phyloP scores from a whole-genome alignment of 768 basidiomycete species.

The Myochromella boudieri region DNA sequence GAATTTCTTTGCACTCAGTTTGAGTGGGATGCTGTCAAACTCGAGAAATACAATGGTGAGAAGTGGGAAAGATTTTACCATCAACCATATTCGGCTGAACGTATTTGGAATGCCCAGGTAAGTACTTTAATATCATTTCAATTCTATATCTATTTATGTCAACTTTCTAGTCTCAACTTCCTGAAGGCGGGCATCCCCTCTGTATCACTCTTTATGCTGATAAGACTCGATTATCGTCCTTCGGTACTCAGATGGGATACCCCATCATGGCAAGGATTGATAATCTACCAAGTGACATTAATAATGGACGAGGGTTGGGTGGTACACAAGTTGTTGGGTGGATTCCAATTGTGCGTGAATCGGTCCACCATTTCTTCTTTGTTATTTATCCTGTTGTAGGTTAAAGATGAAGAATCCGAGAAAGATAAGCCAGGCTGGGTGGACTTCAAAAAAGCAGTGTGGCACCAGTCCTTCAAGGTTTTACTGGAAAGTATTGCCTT shows the following conservation, averaged over 20 bases:
- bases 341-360: slow-evolving; percentile 34
- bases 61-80: slow-evolving; percentile 6
- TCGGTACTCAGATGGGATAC: slow-evolving; percentile 37
- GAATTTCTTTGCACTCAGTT: slow-evolving; percentile 6
- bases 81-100: slow-evolving; percentile 16
- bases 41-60: slow-evolving; percentile 6
- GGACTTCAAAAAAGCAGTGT: slow-evolving; percentile 35
- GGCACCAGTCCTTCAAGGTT: slow-evolving; percentile 33
- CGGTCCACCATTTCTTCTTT: not conserved
- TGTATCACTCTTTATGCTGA: slow-evolving; percentile 43
- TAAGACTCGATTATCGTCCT: slow-evolving; percentile 36
- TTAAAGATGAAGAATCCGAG: slow-evolving; percentile 29
- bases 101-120: slow-evolving; percentile 14
- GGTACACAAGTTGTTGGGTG: slow-evolving; percentile 37
- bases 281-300: slow-evolving; percentile 29
- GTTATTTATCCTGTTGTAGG: slow-evolving; percentile 18
- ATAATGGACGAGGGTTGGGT: slow-evolving; percentile 32
- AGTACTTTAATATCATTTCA: not conserved
- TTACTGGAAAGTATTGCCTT: slow-evolving; percentile 25
- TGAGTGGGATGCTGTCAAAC: slow-evolving; percentile 17
- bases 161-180: not conserved
- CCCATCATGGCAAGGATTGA: slow-evolving; percentile 32
- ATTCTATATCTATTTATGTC: not conserved
- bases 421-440: slow-evolving; percentile 28
- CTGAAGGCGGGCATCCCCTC: not conserved